These are phyloP conservation scores for Globisporangium cystogenes DNA, from an alignment of 352 stramenopile species.

Conservation along the genomic window DNA sequence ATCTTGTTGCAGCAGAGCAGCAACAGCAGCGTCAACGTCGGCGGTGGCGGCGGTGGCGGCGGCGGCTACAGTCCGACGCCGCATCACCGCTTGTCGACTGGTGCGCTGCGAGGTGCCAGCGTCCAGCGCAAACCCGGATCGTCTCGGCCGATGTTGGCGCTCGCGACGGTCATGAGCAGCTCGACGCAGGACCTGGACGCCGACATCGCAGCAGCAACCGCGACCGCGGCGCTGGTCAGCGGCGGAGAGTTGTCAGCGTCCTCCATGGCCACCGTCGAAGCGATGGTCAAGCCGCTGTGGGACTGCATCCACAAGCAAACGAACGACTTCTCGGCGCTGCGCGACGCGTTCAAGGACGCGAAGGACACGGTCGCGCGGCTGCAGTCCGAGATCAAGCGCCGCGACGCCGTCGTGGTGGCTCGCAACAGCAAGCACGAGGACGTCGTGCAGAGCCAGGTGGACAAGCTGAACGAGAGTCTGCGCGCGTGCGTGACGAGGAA, in stretches of 20 bases:
- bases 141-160: conserved; percentile 7
- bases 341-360: conserved; percentile 58
- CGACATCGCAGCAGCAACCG: conserved; percentile 15
- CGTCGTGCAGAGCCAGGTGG: conserved; percentile 63
- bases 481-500: conserved; percentile 71
- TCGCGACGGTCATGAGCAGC: conserved; percentile 13
- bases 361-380: conserved; percentile 67
- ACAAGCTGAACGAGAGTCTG: conserved; percentile 75
- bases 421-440: conserved; percentile 74
- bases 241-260: not conserved
- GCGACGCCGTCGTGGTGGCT: conserved; percentile 69
- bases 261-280: conserved; percentile 1
- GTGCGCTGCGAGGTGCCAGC: conserved; percentile 16
- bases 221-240: conserved; percentile 13
- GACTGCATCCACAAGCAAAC: conserved; percentile 76
- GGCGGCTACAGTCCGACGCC: conserved; percentile 40
- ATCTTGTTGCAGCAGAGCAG: conserved; percentile 61
- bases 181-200: conserved; percentile 17
- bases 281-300: conserved; percentile 61
- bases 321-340: conserved; percentile 59
- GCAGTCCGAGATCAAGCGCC: conserved; percentile 78
- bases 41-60: not conserved
- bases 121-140: conserved; percentile 4
- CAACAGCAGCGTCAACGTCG: conserved; percentile 3
- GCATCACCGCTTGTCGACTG: conserved; percentile 46